Conservation (phyloP, 306 rosid species). For the Hippophae gyantsensis region DNA sequence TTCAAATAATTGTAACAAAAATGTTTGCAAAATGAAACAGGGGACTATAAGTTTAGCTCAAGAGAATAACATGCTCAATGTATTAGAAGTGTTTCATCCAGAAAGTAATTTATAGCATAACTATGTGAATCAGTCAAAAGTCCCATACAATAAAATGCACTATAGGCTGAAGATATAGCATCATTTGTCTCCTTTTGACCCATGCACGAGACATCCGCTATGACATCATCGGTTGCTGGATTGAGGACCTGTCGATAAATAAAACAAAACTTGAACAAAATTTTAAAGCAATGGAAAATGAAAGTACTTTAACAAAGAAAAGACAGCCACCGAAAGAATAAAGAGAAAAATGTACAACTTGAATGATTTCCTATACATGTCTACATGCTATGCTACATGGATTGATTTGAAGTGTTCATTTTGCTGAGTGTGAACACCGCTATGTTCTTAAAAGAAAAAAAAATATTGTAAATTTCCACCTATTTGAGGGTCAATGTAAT, state of each 20-base stretch:
- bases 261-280: not conserved
- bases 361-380: not conserved
- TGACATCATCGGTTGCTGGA: conserved; percentile 87
- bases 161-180: conserved; percentile 84
- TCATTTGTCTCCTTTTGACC: conserved; percentile 79
- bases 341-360: not conserved
- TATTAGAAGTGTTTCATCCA: conserved; percentile 1
- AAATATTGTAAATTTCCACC: too few species aligned
- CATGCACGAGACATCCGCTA: conserved; percentile 79
- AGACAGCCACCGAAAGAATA: not conserved
- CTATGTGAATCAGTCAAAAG: conserved; percentile 15
- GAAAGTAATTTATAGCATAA: conserved; percentile 7
- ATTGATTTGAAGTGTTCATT: too few species aligned
- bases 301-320: not conserved
- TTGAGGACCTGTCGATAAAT: conserved; percentile 54
- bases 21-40: not conserved
- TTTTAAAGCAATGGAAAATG: not conserved
- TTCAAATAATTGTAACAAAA: not conserved
- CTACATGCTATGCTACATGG: too few species aligned
- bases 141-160: conserved; percentile 53
- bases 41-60: conserved; percentile 1
- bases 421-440: too few species aligned
- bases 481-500: too few species aligned
- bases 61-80: not conserved
- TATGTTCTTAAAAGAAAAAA: too few species aligned